phyloP scores from a whole-genome alignment of 1,284 basidiomycete genomes.

The Apiotrichum veenhuisii region DNA sequence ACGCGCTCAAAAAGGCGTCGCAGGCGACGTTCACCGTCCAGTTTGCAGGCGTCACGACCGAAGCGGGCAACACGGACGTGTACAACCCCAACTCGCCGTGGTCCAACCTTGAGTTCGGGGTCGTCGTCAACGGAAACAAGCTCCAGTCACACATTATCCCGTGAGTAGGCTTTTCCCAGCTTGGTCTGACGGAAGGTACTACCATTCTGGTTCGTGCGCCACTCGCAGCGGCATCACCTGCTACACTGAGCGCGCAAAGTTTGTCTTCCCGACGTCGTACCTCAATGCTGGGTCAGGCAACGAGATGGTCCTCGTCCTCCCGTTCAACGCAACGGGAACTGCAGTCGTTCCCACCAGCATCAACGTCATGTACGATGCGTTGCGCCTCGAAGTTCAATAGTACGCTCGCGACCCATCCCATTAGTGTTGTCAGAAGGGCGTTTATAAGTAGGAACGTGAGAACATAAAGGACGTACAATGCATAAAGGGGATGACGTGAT shows the following conservation, averaged over 20 bases:
- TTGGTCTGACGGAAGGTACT: conserved; percentile 15
- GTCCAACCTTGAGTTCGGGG: conserved; percentile 19
- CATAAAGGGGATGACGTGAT: background rate
- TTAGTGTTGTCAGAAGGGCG: no score
- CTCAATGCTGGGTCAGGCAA: conserved; percentile 19
- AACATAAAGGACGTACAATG: background rate
- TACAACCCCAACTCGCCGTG: conserved; percentile 13
- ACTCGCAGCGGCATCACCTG: conserved; percentile 29
- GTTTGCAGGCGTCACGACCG: conserved; percentile 27
- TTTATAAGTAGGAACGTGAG: no score
- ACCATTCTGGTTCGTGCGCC: conserved; percentile 30
- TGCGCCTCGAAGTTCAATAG: conserved; percentile 27
- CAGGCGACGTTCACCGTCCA: conserved; percentile 27
- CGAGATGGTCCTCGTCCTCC: conserved; percentile 27
- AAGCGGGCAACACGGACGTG: conserved; percentile 31
- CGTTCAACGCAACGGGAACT: conserved; percentile 28
- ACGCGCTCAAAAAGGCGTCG: conserved; percentile 7
- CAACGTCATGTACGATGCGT: conserved; percentile 32
- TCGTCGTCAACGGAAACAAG: conserved; percentile 28
- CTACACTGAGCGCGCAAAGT: conserved; percentile 26
- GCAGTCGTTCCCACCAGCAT: conserved; percentile 16
- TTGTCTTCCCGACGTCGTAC: conserved; percentile 23
- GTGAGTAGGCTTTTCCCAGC: conserved; percentile 6
- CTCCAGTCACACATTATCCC: conserved; percentile 26
- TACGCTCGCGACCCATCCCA: no score